These are phyloP conservation scores for Apostasia ramifera DNA, from an alignment of 106 monocot species.

Conservation along the genomic window DNA sequence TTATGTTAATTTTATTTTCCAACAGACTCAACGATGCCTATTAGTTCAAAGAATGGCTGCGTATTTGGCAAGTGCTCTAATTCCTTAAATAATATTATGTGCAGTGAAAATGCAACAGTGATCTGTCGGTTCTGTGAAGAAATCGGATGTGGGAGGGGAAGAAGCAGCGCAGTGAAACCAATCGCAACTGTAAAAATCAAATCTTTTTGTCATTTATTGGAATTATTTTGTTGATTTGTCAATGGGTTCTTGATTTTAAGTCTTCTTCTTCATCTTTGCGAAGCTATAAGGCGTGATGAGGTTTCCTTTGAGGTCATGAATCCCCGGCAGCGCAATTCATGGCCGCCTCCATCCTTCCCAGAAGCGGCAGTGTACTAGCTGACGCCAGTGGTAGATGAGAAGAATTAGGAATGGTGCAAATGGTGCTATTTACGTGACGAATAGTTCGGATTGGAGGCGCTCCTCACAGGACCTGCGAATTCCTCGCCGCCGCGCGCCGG, in stretches of 20 bases:
- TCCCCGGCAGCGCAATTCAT: neutral
- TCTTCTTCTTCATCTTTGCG: neutral
- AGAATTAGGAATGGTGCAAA: slow-evolving; percentile 7
- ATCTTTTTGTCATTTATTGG: no score
- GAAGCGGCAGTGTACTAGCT: neutral
- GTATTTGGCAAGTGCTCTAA: no score
- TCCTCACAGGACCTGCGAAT: neutral
- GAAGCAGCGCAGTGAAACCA: no score
- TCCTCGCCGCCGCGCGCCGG: neutral
- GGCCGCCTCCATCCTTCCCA: neutral
- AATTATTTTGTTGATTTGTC: no score
- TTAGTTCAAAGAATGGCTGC: no score
- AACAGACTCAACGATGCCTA: no score
- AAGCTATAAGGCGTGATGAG: neutral
- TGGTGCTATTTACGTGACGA: neutral
- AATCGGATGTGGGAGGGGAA: no score
- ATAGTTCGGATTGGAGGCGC: neutral
- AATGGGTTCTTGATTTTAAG: neutral
- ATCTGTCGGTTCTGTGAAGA: no score
- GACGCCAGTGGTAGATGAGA: neutral
- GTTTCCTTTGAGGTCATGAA: neutral
- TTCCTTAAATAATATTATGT: no score
- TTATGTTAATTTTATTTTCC: no score
- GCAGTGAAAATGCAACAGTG: no score
- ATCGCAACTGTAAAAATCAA: no score